Conservation (phyloP, 2,329 filamentous ascomycete species). For the Aspergillus ochraceoroseus region DNA sequence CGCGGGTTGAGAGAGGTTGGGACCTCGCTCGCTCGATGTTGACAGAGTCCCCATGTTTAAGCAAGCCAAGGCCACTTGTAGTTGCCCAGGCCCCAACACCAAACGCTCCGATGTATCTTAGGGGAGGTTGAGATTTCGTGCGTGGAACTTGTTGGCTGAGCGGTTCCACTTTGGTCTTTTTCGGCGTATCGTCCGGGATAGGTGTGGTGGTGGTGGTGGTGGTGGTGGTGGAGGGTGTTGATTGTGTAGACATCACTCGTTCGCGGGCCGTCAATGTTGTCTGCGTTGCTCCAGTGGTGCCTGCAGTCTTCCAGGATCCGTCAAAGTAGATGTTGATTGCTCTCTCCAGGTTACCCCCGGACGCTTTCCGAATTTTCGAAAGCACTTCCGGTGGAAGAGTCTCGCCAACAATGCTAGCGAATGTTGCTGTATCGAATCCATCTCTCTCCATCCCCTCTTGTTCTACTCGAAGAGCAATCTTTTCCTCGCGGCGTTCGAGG, state of each 20-base stretch:
- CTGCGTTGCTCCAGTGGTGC: constrained; percentile 12
- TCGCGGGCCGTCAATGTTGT: constrained; percentile 13
- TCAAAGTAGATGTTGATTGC: constrained; percentile 63
- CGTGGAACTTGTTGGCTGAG: constrained; percentile 15
- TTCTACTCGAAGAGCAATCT: no score
- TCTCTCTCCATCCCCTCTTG: constrained; percentile 14
- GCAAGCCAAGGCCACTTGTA: constrained; percentile 66
- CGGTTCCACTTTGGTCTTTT: constrained; percentile 3
- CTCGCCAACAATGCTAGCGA: constrained; percentile 56
- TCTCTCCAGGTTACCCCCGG: constrained; percentile 53
- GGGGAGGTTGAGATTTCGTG: constrained; percentile 41
- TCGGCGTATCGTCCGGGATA: not conserved
- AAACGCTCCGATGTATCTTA: constrained; percentile 83
- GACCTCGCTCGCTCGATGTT: constrained; percentile 81
- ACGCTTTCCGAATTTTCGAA: constrained; percentile 46
- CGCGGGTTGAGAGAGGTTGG: constrained; percentile 52
- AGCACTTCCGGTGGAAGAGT: constrained; percentile 45
- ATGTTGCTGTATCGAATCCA: constrained; percentile 53
- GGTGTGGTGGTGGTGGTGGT: not conserved
- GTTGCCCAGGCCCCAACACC: constrained; percentile 91
- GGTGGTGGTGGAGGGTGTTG: constrained; percentile 8
- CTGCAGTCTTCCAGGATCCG: constrained; percentile 53
- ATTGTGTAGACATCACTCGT: no score
- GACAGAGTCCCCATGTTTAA: constrained; percentile 78
- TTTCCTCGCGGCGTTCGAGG: no score